phyloP scores from a whole-genome alignment of 306 rosid genomes.

The Begonia fuchsioides region DNA sequence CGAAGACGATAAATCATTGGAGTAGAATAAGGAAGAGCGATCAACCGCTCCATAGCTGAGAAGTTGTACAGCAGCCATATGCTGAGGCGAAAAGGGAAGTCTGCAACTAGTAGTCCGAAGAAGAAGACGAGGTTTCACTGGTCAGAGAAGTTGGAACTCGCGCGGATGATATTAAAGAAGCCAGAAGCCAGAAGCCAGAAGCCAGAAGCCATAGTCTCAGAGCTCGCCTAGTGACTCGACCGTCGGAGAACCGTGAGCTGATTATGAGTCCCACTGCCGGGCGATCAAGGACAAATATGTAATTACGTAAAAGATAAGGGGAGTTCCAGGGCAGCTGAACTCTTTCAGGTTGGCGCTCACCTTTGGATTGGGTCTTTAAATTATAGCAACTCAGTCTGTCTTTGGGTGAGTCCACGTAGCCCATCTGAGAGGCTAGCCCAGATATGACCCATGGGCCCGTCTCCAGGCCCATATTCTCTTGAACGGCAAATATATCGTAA shows the following conservation, averaged over 20 bases:
- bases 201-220: constrained; percentile 12
- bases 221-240: constrained; percentile 6
- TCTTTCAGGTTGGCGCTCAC: no score
- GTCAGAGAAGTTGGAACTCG: not conserved
- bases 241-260: no score
- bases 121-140: not conserved
- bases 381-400: no score
- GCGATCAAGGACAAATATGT: no score
- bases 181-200: constrained; percentile 6
- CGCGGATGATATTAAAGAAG: not conserved
- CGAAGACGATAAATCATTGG: constrained; percentile 12
- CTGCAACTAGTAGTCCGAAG: not conserved
- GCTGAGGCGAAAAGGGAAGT: not conserved
- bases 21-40: constrained; percentile 6
- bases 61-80: constrained; percentile 45
- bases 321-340: no score
- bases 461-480: no score
- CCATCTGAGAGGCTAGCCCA: no score
- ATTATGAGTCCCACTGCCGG: constrained; percentile 10
- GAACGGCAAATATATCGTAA: no score
- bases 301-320: no score
- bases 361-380: no score
- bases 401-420: no score
- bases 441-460: no score
- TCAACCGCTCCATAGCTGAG: constrained; percentile 13